Evolutionary conservation across 306 rosid species (phyloP).

Genomic region (Carpinus fangiana): DNA sequence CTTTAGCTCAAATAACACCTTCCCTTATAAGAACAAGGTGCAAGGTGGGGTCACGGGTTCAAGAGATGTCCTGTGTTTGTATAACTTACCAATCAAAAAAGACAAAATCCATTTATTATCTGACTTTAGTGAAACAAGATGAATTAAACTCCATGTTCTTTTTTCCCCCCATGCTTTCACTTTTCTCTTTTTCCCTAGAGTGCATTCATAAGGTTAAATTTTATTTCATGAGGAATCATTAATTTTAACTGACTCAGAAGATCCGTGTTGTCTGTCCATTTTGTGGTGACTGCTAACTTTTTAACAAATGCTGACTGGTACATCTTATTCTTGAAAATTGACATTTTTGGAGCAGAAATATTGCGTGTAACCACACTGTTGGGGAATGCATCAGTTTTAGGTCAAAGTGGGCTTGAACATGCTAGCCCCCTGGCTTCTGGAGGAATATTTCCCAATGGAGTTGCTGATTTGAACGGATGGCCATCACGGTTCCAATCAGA

Average conservation of each 20-base stretch:
- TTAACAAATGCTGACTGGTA: conserved; percentile 99
- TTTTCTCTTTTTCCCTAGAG: conserved; percentile 21
- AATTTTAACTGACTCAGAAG: conserved; percentile 76
- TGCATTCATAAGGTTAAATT: conserved; percentile 42
- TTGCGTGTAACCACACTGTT: conserved; percentile 99
- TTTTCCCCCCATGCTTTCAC: neutral
- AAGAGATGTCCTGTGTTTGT: neutral
- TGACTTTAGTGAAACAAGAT: conserved; percentile 27
- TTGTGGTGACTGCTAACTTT: conserved; percentile 95
- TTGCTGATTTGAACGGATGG: conserved; percentile 90
- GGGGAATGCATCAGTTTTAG: conserved; percentile 99
- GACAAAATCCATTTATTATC: neutral
- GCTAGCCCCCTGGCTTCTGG: conserved; percentile 99
- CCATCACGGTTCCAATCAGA: conserved; percentile 98
- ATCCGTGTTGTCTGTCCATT: conserved; percentile 74
- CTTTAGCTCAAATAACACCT: neutral
- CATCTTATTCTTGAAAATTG: conserved; percentile 98
- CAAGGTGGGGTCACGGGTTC: neutral
- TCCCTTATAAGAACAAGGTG: neutral
- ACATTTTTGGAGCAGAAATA: conserved; percentile 99
- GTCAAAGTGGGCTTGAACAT: conserved; percentile 99
- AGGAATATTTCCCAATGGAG: conserved; percentile 92
- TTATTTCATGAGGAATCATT: conserved; percentile 48
- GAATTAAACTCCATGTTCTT: conserved; percentile 37
- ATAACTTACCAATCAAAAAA: neutral